Base-by-base conservation (phyloP, 2,329 filamentous ascomycete species). In the Xylariaceae sp. region DNA sequence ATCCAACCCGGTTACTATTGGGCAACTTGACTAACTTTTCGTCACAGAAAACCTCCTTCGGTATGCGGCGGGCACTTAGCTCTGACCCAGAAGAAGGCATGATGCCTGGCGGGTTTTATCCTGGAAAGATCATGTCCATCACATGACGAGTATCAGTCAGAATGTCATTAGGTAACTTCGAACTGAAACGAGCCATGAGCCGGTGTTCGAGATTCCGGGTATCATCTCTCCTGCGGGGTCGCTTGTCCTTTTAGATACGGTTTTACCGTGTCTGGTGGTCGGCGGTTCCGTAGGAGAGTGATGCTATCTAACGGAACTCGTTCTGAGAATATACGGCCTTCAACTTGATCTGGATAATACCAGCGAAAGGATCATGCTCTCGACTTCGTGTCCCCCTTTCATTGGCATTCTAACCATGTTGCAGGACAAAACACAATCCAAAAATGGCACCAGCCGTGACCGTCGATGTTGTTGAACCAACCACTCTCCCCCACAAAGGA, bases 321-420 rank as follows among this genome's bases (percentile, higher is more conserved):
- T 64, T 68, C 83, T 90, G 87, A 93, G 88, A 94, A 85, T 84
- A 94, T 88, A 94, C 89, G 89, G 90, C 87, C 78, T 79, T 76
- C 53, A 90, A 93, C 89, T 93, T 93, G 89, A 93, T 92, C 89
- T 90, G 88, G 90, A 92, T 93, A 93, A 94, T 94, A 90, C 90
- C 88, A 91, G 91, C 91, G 91, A 91, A 94, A 96, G 91, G 88
- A 96, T 94, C 90, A 95, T 96, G 90, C 89, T 82, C 82, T 81
- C 76, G 45, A 60, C 38, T 76, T 74, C 70, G 65, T 69, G 18
- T 49, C 52, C 69, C 63, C 66, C 59, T 64, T 50, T 61, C 59
- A 58, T 65, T 63, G 60, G 66, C 48, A 59, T 69, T 67, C 71
- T 73, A 74, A 71, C 65, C 51, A 42, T 9, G 51, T 41, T 43